A percentile compares a stretch with the other conserved stretches of the same genome.
Evolutionary conservation across 2,329 filamentous ascomycete species (phyloP).

Genomic region (Xylaria sp.): DNA sequence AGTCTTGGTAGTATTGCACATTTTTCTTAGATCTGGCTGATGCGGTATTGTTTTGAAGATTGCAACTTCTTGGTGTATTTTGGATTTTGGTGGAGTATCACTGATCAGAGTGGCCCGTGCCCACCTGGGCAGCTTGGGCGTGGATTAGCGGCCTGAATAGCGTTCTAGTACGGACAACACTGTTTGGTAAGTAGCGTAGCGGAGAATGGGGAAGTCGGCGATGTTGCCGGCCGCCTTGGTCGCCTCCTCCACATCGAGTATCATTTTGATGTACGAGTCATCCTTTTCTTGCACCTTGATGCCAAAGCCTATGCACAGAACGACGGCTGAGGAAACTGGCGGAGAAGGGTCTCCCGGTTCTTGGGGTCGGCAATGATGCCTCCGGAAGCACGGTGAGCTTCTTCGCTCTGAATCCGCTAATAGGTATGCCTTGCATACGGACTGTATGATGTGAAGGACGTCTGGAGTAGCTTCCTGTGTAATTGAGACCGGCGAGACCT

Average conservation of each 20-base stretch:
- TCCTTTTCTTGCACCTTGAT: conserved; percentile 35
- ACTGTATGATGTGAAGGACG: conserved; percentile 56
- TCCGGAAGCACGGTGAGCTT: conserved; percentile 35
- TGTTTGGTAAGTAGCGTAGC: conserved; percentile 27
- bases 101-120: no score
- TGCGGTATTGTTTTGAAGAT: no score
- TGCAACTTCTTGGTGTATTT: no score
- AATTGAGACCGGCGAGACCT: conserved; percentile 55
- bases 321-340: conserved; percentile 33
- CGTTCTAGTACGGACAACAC: conserved; percentile 21
- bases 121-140: no score
- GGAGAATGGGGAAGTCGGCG: conserved; percentile 33
- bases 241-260: conserved; percentile 34
- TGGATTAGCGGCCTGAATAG: conserved; percentile 26
- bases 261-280: conserved; percentile 35
- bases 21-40: no score
- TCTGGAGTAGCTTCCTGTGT: conserved; percentile 59
- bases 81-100: no score
- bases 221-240: conserved; percentile 33
- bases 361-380: conserved; percentile 24
- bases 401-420: conserved; percentile 39
- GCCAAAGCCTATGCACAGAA: conserved; percentile 36
- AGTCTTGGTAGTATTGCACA: no score
- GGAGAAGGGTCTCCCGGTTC: conserved; percentile 31
- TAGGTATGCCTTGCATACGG: conserved; percentile 51